Base-by-base conservation (phyloP, 1,284 basidiomycete species). In the Trametes hirsuta region DNA sequence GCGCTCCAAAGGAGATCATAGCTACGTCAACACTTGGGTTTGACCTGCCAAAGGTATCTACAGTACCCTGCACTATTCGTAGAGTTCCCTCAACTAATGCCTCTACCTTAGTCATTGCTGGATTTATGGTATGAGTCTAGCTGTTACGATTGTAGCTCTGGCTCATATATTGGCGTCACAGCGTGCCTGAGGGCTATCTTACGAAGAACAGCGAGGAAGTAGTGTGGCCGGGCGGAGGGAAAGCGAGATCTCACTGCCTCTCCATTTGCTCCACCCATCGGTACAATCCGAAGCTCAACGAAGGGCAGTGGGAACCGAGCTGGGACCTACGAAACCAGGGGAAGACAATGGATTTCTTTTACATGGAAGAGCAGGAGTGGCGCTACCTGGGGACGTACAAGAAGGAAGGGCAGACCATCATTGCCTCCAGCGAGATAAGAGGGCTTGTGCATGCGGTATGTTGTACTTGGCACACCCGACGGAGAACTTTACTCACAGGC, bases 331-430 rank as follows among this genome's bases (percentile, higher is more conserved):
- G 41, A 22, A 40, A 41, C 6, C 55, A 34, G 4, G 15, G 12
- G 1, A 58, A 55, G 14, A 11, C n/a, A 14, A 53, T n/a, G 14
- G 67, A 67, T 0, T 36, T 68, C 2, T 64, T 68, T 41, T 56
- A 60, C 47, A 25, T 51, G 40, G 30, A 62, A 22, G 46, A 47
- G 25, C 12, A 24, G 10, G 8, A 35, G 2, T 67, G 66, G 64
- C 34, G 49, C 34, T 69, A 69, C 49, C 40, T 59, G 18, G 68
- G 68, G 2, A 63, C 58, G 8, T 69, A 60, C 50, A 52, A 57
- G 14, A 52, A 34, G 35, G 61, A 59, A 14, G 67, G 61, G 2
- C 47, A 46, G 35, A 24, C 8, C 5, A 25, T 41, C 15, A 25
- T 30, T n/a, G 37, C 45, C 2, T 46, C 6, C 14, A 44, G 30